Conservation (phyloP, 2,329 filamentous ascomycete species). For the Diplodia scrobiculata region DNA sequence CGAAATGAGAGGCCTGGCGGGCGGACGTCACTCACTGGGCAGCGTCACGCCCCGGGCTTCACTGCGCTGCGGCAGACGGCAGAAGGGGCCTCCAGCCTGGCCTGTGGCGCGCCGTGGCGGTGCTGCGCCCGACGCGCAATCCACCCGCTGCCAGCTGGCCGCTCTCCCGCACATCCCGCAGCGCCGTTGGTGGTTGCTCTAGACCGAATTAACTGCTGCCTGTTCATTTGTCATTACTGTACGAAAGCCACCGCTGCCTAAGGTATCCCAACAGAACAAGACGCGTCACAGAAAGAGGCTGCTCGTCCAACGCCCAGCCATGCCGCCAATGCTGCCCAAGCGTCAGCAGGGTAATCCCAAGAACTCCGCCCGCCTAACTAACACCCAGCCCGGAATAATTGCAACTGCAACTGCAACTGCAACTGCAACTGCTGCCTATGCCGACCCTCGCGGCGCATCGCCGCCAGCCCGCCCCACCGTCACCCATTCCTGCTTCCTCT, state of each 20-base stretch:
- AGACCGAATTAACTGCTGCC: slow-evolving; percentile 10
- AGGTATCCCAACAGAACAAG: slow-evolving; percentile 7
- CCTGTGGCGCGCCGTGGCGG: slow-evolving; percentile 23
- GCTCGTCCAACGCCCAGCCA: slow-evolving; percentile 17
- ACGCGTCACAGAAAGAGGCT: slow-evolving; percentile 5
- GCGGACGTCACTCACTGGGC: slow-evolving; percentile 27
- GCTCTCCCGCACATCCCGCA: slow-evolving; percentile 25
- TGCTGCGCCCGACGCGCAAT: slow-evolving; percentile 21
- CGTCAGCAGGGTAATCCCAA: slow-evolving; percentile 15
- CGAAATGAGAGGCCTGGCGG: slow-evolving; percentile 28
- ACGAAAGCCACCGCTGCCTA: slow-evolving; percentile 10
- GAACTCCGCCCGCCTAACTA: slow-evolving; percentile 5
- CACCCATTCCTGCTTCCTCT: slow-evolving; percentile 51
- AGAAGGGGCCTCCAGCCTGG: slow-evolving; percentile 5
- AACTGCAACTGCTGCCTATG: slow-evolving; percentile 9
- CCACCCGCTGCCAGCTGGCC: slow-evolving; percentile 18
- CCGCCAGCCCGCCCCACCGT: slow-evolving; percentile 54
- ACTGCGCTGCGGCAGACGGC: not conserved
- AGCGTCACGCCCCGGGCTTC: slow-evolving; percentile 25
- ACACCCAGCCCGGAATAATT: slow-evolving; percentile 5
- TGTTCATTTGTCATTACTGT: slow-evolving; percentile 14
- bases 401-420: slow-evolving; percentile 2
- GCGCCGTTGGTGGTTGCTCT: not conserved
- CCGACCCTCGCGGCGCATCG: slow-evolving; percentile 39
- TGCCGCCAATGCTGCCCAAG: slow-evolving; percentile 28